A percentile compares a stretch with the other conserved stretches of the same genome.
phyloP scores from a whole-genome alignment of 2,329 filamentous ascomycete genomes.

The Curvularia spicifera region DNA sequence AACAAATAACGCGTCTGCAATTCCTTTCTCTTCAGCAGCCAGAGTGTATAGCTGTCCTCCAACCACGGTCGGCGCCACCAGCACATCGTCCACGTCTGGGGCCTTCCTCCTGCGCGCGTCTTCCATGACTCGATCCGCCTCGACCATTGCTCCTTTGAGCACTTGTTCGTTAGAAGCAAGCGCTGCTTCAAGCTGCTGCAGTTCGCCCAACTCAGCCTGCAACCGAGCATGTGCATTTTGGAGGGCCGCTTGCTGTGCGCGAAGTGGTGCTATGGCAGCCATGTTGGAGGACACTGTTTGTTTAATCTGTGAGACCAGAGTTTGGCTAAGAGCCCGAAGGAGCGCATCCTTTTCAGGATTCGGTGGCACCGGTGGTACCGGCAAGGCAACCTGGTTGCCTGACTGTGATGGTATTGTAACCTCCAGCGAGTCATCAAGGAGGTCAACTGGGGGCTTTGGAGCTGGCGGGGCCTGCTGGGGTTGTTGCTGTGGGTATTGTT shows the following conservation, averaged over 20 bases:
- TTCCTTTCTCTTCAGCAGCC: conserved; percentile 84
- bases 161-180: conserved; percentile 79
- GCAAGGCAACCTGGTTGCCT: conserved; percentile 58
- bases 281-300: conserved; percentile 74
- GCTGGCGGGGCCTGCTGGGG: conserved; percentile 39
- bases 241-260: conserved; percentile 81
- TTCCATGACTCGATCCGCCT: conserved; percentile 79
- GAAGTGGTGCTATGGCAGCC: conserved; percentile 74
- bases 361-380: conserved; percentile 86
- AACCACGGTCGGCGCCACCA: conserved; percentile 93
- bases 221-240: conserved; percentile 71
- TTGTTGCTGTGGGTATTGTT: conserved; percentile 23
- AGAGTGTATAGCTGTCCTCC: conserved; percentile 90
- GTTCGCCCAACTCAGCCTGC: conserved; percentile 73
- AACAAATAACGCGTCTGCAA: conserved; percentile 86
- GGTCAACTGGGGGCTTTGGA: conserved; percentile 52
- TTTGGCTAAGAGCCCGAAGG: conserved; percentile 74
- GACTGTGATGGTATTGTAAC: conserved; percentile 60
- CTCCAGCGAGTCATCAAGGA: conserved; percentile 69
- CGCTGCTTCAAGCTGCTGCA: conserved; percentile 73
- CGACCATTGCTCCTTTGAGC: conserved; percentile 75
- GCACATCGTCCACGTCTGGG: conserved; percentile 84
- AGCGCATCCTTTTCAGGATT: conserved; percentile 96
- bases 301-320: conserved; percentile 72
- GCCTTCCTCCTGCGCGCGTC: conserved; percentile 71